Percentiles rank a stretch among this genome's conserved stretches.
phyloP scores from a whole-genome alignment of 495 filamentous ascomycete genomes.

The Mytilinidion resinicola region DNA sequence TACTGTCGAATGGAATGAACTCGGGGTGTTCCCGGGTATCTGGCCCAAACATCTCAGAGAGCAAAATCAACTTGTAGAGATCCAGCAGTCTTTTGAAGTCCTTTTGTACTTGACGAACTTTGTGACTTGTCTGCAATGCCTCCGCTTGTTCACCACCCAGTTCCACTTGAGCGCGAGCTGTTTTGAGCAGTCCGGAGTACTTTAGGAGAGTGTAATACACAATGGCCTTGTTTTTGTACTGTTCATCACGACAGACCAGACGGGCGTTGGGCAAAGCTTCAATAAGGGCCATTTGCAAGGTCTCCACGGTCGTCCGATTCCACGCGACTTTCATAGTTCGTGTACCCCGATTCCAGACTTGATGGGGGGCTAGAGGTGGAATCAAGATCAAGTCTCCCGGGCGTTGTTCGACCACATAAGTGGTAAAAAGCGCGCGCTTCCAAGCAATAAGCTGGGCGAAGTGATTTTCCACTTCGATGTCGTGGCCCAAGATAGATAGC shows the following conservation, averaged over 20 bases:
- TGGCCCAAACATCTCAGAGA: conserved; percentile 75
- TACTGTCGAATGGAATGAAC: conserved; percentile 70
- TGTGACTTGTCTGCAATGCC: conserved; percentile 20
- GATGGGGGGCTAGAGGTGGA: conserved; percentile 92
- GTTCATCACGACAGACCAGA: conserved; percentile 94
- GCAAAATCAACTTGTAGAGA: conserved; percentile 67
- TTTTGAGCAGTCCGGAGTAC: conserved; percentile 60
- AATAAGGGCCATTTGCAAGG: conserved; percentile 72
- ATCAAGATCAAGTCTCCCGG: conserved; percentile 93
- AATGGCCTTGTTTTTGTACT: conserved; percentile 98
- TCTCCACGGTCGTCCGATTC: conserved; percentile 94
- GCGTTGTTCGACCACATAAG: conserved; percentile 86
- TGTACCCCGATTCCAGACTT: conserved; percentile 96
- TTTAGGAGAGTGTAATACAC: conserved; percentile 75
- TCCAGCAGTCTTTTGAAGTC: conserved; percentile 75
- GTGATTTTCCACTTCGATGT: conserved; percentile 92
- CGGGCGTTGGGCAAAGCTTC: conserved; percentile 83
- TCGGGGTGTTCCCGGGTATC: conserved; percentile 61
- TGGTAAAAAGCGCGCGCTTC: conserved; percentile 85
- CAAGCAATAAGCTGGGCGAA: conserved; percentile 92
- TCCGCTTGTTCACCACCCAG: conserved; percentile 37
- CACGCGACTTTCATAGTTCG: conserved; percentile 94
- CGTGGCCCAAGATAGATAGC: conserved; percentile 81
- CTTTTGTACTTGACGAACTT: conserved; percentile 52
- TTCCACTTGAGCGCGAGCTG: conserved; percentile 42